Evolutionary conservation across 2,329 filamentous ascomycete genomes (phyloP).

Genomic region (Fusarium sp.): DNA sequence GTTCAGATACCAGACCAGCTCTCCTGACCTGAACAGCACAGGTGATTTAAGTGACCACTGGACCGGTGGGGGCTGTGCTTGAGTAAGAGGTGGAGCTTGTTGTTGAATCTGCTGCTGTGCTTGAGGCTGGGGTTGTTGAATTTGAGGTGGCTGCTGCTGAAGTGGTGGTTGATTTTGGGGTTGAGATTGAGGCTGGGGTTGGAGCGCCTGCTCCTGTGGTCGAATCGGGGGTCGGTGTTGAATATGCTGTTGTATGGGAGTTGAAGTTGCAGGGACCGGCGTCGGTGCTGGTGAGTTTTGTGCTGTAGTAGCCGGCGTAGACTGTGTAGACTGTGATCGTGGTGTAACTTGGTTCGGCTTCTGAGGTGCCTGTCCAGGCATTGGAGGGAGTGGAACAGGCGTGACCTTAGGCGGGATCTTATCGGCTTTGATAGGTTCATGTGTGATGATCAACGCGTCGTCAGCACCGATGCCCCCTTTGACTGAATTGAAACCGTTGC

Average conservation of each 20-base stretch:
- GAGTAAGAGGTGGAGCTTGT: conserved; percentile 34
- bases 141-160: conserved; percentile 17
- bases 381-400: conserved; percentile 50
- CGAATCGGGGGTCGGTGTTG: conserved; percentile 21
- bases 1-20: conserved; percentile 62
- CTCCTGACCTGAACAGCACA: conserved; percentile 58
- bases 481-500: conserved; percentile 48
- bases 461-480: conserved; percentile 42
- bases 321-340: conserved; percentile 45
- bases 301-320: conserved; percentile 26
- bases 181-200: conserved; percentile 25
- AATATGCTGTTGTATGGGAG: conserved; percentile 12
- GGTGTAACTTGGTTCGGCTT: conserved; percentile 43
- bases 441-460: conserved; percentile 40
- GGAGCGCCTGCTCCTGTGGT: conserved; percentile 17
- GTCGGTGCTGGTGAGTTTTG: conserved; percentile 33
- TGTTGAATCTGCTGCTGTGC: conserved; percentile 31
- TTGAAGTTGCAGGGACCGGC: conserved; percentile 17
- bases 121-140: conserved; percentile 11
- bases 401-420: conserved; percentile 47
- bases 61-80: conserved; percentile 27
- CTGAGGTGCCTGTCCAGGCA: conserved; percentile 47
- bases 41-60: conserved; percentile 49
- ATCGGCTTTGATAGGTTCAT: conserved; percentile 37
- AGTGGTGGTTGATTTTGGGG: conserved; percentile 14